phyloP scores from a whole-genome alignment of 768 basidiomycete genomes.

The Russula griseocarnosa region DNA sequence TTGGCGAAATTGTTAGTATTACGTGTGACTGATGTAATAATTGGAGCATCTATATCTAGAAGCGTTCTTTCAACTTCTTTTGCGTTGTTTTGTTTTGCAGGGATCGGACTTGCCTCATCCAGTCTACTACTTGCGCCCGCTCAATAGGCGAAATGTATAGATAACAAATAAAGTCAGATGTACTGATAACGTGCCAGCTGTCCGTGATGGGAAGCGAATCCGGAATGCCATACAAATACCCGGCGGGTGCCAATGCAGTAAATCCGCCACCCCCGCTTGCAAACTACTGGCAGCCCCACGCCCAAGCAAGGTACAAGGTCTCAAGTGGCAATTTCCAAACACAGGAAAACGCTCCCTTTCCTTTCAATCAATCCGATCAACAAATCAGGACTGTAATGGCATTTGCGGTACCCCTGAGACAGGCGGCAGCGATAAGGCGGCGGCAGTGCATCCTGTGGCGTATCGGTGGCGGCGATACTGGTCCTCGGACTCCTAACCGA shows the following conservation, averaged over 20 bases:
- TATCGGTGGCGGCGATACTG: neutral
- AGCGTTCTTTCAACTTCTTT: too few relatives aligned
- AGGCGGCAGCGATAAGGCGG: conserved; percentile 6
- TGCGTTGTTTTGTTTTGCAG: too few relatives aligned
- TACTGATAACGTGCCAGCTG: neutral
- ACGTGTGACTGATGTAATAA: conserved; percentile 7
- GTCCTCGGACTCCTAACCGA: too few relatives aligned
- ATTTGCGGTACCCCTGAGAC: conserved; percentile 1
- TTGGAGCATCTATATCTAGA: too few relatives aligned
- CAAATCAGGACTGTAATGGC: neutral
- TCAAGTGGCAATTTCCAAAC: neutral
- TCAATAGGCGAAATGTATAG: neutral
- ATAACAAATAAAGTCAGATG: too few relatives aligned
- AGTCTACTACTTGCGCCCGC: conserved; percentile 6
- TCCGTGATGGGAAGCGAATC: neutral
- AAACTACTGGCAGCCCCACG: neutral
- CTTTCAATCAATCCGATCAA: neutral
- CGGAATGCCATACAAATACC: conserved; percentile 13
- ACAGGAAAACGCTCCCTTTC: neutral
- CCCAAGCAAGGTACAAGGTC: neutral
- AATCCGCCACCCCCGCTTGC: too few relatives aligned
- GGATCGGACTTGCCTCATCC: neutral
- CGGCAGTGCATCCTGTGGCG: neutral
- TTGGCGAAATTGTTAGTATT: neutral
- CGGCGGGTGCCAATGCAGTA: neutral